Conservation (phyloP, 2,329 filamentous ascomycete genomes). For the Talaromyces verruculosus region DNA sequence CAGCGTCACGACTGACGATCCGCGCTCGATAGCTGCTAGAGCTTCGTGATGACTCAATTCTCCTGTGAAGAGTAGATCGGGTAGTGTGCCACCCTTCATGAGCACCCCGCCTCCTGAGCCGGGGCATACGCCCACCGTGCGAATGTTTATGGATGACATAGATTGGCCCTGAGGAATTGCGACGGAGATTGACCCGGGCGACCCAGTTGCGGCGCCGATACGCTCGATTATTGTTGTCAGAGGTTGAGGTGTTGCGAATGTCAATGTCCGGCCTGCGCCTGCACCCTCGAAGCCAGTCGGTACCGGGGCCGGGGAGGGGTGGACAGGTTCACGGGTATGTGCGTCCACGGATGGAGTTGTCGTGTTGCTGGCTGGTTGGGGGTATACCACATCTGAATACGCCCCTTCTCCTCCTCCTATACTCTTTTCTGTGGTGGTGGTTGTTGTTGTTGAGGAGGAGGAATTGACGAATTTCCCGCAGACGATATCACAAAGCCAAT, state of each 20-base stretch:
- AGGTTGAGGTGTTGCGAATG: constrained; percentile 54
- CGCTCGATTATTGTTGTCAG: constrained; percentile 61
- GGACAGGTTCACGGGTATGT: constrained; percentile 57
- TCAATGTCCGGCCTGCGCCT: constrained; percentile 62
- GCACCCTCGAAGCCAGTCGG: constrained; percentile 49
- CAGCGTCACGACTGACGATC: constrained; percentile 76
- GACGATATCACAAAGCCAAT: constrained; percentile 90
- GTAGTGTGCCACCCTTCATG: constrained; percentile 58
- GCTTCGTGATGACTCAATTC: constrained; percentile 94
- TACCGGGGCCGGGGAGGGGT: constrained; percentile 44
- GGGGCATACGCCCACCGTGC: constrained; percentile 80
- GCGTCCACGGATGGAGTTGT: constrained; percentile 40
- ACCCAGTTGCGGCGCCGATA: constrained; percentile 63
- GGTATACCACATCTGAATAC: constrained; percentile 46
- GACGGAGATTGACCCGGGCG: constrained; percentile 64
- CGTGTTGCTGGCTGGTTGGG: constrained; percentile 31
- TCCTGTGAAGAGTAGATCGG: constrained; percentile 84
- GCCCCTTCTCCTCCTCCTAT: constrained; percentile 5
- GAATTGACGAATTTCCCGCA: constrained; percentile 48
- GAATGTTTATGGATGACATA: constrained; percentile 58
- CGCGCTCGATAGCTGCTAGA: constrained; percentile 78
- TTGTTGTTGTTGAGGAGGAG: neutral
- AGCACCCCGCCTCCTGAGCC: constrained; percentile 77
- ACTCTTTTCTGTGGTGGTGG: neutral
- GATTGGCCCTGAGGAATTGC: constrained; percentile 61